Evolutionary conservation across 305 asterid genomes (phyloP), one percentile per base, ranked within the genome.

Genomic region (Lippia alba): DNA sequence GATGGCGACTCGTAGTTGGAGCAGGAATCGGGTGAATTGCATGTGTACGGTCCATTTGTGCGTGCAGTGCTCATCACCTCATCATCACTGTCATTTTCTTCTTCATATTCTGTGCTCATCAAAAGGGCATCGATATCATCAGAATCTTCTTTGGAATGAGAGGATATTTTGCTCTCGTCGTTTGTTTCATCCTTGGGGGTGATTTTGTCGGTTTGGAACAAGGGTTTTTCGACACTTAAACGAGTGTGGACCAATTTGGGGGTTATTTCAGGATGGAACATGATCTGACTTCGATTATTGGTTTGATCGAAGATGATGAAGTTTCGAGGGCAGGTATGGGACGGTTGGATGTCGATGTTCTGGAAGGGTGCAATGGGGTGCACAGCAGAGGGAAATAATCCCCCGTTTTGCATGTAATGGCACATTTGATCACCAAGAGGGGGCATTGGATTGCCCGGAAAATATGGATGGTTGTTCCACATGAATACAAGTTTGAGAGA

Each of bases 61-160:
- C 96, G 81, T 12, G 95, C 95, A 8, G 96, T 89, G 83, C 96
- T 89, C 73, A 87, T 81, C 79, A 63, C 85, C 61, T 90, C 95
- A 9, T 88, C 94, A n/a, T 82, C 86, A 33, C 63, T 62, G 4
- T 70, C 85, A 17, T 79, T 84, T 2, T 64, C 64, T 54, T 87
- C 87, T 66, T 79, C 92, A 20, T 76, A 74, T 57, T 87, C 96
- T 39, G 80, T 66, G 68, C 94, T 84, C 79, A 91, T 84, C 79
- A 91, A 48, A 64, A 90, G 86, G 6, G 92, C 96, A 80, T 91
- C 87, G 34, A 91, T 90, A 74, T 88, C 97, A 48, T 77, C 86
- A 4, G 90, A 85, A 78, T 91, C 92, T 73, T 91, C 97, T 79
- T 85, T 81, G 50, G 74, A 20, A 56, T 74, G 18, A 11, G 90